Evolutionary conservation across 257 asterid genomes (phyloP), one percentile per base, ranked within the genome.

Genomic region (Euphrasia confusa): DNA sequence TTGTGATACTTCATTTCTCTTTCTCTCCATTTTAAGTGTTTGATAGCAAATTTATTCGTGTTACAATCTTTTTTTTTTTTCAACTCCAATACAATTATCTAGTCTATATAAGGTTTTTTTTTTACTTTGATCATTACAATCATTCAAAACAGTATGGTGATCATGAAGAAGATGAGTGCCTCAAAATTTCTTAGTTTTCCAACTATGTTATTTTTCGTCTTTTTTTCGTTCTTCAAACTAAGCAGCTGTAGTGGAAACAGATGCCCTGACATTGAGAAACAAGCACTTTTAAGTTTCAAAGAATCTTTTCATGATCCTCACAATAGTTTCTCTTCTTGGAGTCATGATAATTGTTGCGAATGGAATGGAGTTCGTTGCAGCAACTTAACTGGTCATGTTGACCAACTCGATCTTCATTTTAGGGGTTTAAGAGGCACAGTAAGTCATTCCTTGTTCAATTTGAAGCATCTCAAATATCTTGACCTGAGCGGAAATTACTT

Each of bases 341-440:
- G n/a, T 45, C 7, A 15, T 45, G 44, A 58, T 30, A 54, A 72
- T 68, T 72, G 77, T 12, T 72, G 73, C 65, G 62, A 32, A 0
- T 67, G 77, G 73, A 35, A 63, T 48, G 67, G 77, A 0, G 59
- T 72, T 11, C 63, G 67, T 10, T 72, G 77, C 70, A 17, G 47
- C 62, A 67, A 57, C 62, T 0, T 27, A 7, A 63, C 69, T 0
- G 64, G 54, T n/a, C 65, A 72, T 30, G 72, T 67, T 10, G 21
- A 4, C 1, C 56, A 48, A 5, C 69, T 72, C 48, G 37, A 5
- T 42, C 62, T 72, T 21, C 61, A 4, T 48, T n/a, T 35, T n/a
- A n/a, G n/a, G n/a, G n/a, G n/a, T 28, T 42, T 67, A 14, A 0
- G 9, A 0, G 77, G 72, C 15, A 44, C 35, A 28, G 1, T 68